A percentile compares a stretch with the other conserved stretches of the same genome.
These are phyloP conservation scores for Globisporangium apiculatum DNA, from an alignment of 352 stramenopile genomes.

Conservation along the genomic window DNA sequence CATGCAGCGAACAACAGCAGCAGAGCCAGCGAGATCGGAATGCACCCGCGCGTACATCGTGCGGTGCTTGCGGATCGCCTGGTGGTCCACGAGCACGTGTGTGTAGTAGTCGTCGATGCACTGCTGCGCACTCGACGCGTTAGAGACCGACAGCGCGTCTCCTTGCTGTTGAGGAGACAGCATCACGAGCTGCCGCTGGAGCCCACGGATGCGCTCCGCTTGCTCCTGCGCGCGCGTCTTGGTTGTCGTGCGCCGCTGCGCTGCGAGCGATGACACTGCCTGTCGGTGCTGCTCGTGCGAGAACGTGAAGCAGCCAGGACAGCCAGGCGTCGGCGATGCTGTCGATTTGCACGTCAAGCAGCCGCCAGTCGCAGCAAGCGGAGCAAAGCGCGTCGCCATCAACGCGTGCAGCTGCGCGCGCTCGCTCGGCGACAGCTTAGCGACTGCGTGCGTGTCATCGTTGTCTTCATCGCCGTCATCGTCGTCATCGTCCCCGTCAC, in stretches of 20 bases:
- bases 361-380: neutral
- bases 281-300: constrained; percentile 27
- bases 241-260: constrained; percentile 41
- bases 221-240: constrained; percentile 48
- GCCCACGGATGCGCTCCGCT: constrained; percentile 22
- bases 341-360: constrained; percentile 34
- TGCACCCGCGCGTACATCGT: constrained; percentile 27
- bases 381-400: constrained; percentile 22
- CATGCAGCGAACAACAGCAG: no score
- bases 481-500: constrained; percentile 16
- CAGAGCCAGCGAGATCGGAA: no score
- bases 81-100: constrained; percentile 37
- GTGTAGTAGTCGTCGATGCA: constrained; percentile 36
- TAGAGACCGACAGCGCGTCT: no score
- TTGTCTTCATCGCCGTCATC: constrained; percentile 16
- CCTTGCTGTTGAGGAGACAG: constrained; percentile 1
- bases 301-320: constrained; percentile 64
- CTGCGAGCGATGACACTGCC: constrained; percentile 24
- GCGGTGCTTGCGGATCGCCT: constrained; percentile 50
- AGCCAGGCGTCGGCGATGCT: constrained; percentile 25
- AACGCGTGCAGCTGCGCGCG: constrained; percentile 25
- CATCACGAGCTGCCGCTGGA: constrained; percentile 50
- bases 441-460: neutral
- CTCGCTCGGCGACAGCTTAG: constrained; percentile 16
- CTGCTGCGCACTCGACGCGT: no score